Base-by-base conservation (phyloP, 768 basidiomycete species). In the Daedalea quercina region DNA sequence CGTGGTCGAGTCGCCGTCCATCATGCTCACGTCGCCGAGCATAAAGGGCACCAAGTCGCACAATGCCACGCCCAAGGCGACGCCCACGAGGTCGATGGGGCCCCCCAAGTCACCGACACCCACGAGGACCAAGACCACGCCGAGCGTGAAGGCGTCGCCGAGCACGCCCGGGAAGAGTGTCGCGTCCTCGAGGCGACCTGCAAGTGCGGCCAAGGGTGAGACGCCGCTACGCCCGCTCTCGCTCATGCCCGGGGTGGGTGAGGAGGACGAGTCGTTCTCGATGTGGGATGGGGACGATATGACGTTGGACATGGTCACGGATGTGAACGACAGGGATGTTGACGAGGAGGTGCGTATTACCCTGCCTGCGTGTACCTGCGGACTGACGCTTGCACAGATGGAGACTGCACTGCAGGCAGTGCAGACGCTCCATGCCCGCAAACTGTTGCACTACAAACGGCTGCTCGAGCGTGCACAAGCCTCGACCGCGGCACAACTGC, bases 391-490 rank as follows among this genome's bases (percentile, higher is more conserved):
- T 37, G 33, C 47, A 22, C 54, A 80, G 79, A 73, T 80, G 59
- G 72, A 78, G 54, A 57, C 61, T 24, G 72, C 74, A 19, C 60
- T 81, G 45, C 66, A 73, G 40, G 60, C 65, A 42, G 66, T 80
- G 33, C 63, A 69, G 9, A 65, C 64, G 17, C 60, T 77, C 20
- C 79, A 81, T 57, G 66, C 70, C 26, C 65, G 65, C 35, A 87
- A 87, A 59, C 76, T 90, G 13, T 75, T 82, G 15, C 80, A 84
- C 53, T 86, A 88, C 68, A 91, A 85, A 62, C 79, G 90, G 1
- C 75, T 93, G 1, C 76, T 93, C 12, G 90, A 93, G 58, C 84
- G 85, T 37, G 78, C 88, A 0, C 91, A 93, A 60, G 81, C 85
- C 1, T 81, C 83, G 9, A 76, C 85, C 1, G 87, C 90, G 0